Evolutionary conservation across 352 stramenopile genomes (phyloP).

Genomic region (Pythium volutum): DNA sequence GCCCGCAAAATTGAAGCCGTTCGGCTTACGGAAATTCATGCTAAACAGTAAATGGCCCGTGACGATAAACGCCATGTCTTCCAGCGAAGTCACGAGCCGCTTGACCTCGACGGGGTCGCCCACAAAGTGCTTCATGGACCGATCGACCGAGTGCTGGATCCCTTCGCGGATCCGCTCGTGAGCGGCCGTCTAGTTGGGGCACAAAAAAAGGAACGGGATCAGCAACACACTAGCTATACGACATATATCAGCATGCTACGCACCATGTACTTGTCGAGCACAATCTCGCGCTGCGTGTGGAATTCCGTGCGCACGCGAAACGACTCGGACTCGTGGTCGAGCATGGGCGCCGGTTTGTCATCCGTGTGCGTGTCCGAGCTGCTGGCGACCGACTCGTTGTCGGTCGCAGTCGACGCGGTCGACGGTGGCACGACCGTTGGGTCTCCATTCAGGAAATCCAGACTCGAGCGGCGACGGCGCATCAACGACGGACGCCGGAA

Average conservation of each 20-base stretch:
- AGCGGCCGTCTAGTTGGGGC: slow-evolving; percentile 38
- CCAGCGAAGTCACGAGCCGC: slow-evolving; percentile 42
- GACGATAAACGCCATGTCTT: slow-evolving; percentile 78
- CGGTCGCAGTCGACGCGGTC: not conserved
- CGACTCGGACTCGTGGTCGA: slow-evolving; percentile 21
- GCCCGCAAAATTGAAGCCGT: slow-evolving; percentile 77
- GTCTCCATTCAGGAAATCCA: slow-evolving; percentile 55
- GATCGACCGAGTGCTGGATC: slow-evolving; percentile 43
- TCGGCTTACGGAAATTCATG: slow-evolving; percentile 71
- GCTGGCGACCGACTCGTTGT: not conserved
- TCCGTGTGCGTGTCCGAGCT: not conserved
- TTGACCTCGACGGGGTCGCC: slow-evolving; percentile 35
- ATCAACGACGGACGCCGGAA: slow-evolving; percentile 20
- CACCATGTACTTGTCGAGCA: slow-evolving; percentile 78
- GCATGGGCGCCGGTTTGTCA: slow-evolving; percentile 3
- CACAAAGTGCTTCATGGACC: slow-evolving; percentile 29
- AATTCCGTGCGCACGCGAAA: slow-evolving; percentile 37
- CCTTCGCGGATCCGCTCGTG: slow-evolving; percentile 58
- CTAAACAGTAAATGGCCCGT: slow-evolving; percentile 74
- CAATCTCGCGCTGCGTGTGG: slow-evolving; percentile 55
- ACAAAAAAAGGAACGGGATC: not conserved
- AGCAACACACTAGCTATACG: not conserved
- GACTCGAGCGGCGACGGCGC: slow-evolving; percentile 53
- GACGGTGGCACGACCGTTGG: not conserved
- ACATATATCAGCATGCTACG: no score